Conservation (phyloP, 2,329 filamentous ascomycete genomes). For the Phaeoacremonium minimum region DNA sequence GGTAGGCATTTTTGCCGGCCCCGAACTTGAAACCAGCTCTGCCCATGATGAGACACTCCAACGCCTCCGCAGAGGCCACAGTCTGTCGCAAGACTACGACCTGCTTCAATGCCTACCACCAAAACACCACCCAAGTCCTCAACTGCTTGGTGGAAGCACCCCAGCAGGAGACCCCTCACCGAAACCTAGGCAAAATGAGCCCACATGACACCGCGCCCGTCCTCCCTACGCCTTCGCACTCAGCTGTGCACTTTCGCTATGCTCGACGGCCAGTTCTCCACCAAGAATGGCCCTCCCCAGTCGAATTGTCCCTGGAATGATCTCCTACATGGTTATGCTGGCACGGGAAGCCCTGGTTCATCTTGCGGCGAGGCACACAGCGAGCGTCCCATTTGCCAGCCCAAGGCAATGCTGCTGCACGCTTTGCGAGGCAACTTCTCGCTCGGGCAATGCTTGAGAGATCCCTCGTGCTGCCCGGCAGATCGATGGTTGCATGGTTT, state of each 20-base stretch:
- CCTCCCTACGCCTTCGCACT: too few relatives aligned
- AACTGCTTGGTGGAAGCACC: too few relatives aligned
- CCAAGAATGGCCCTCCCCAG: not conserved
- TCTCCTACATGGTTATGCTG: slow-evolving; percentile 12
- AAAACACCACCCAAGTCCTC: too few relatives aligned
- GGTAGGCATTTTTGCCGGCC: not conserved
- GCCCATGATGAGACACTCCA: slow-evolving; percentile 13
- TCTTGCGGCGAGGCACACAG: slow-evolving; percentile 15
- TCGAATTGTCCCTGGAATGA: slow-evolving; percentile 2
- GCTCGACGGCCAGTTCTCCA: not conserved
- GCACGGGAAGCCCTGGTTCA: slow-evolving; percentile 6
- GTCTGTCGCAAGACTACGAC: too few relatives aligned
- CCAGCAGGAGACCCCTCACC: too few relatives aligned
- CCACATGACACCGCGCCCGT: too few relatives aligned
- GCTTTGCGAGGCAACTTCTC: too few relatives aligned
- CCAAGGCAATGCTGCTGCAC: not conserved
- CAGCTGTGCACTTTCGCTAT: slow-evolving; percentile 1
- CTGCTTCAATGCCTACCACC: too few relatives aligned
- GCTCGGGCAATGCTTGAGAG: too few relatives aligned
- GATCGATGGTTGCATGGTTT: too few relatives aligned
- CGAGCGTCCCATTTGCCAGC: slow-evolving; percentile 1
- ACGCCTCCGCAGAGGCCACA: slow-evolving; percentile 4
- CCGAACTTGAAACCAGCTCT: slow-evolving; percentile 12
- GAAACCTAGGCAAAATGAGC: too few relatives aligned
- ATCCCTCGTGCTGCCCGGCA: too few relatives aligned